A percentile compares a stretch with the other conserved stretches of the same genome.
These are phyloP conservation scores for Pleurotus tuber-regium DNA, from an alignment of 768 basidiomycete species.

Conservation along the genomic window DNA sequence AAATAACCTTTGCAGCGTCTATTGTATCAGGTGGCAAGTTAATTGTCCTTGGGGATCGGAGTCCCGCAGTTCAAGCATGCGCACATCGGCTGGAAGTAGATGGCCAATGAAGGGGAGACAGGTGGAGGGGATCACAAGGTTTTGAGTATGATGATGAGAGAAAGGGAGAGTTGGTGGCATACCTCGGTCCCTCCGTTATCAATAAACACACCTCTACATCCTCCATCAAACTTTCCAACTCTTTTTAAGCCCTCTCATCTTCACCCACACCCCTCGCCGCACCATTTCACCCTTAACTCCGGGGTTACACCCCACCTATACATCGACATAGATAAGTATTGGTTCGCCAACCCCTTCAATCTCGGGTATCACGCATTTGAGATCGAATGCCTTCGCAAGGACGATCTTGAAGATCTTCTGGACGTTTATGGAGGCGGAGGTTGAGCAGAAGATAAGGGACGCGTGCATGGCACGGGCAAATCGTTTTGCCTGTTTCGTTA, in stretches of 20 bases:
- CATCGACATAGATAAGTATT: constrained; percentile 89
- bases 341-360: constrained; percentile 97
- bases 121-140: neutral
- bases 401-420: constrained; percentile 99
- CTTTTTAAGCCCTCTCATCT: neutral
- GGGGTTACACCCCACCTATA: constrained; percentile 35
- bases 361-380: constrained; percentile 98
- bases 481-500: constrained; percentile 96
- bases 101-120: neutral
- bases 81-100: neutral
- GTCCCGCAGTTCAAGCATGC: neutral
- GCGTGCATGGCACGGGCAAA: constrained; percentile 99
- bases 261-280: neutral
- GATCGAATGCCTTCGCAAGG: constrained; percentile 94
- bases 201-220: neutral
- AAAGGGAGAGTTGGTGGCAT: neutral
- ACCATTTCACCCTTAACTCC: too few species aligned
- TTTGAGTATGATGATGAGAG: neutral
- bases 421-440: constrained; percentile 97
- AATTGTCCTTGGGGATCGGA: neutral
- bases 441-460: constrained; percentile 99
- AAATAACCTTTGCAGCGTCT: neutral
- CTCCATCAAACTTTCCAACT: neutral
- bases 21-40: neutral
- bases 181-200: neutral